A percentile compares a stretch with the other conserved stretches of the same genome.
Evolutionary conservation across 1,284 basidiomycete species (phyloP).

Genomic region (Malassezia equina): DNA sequence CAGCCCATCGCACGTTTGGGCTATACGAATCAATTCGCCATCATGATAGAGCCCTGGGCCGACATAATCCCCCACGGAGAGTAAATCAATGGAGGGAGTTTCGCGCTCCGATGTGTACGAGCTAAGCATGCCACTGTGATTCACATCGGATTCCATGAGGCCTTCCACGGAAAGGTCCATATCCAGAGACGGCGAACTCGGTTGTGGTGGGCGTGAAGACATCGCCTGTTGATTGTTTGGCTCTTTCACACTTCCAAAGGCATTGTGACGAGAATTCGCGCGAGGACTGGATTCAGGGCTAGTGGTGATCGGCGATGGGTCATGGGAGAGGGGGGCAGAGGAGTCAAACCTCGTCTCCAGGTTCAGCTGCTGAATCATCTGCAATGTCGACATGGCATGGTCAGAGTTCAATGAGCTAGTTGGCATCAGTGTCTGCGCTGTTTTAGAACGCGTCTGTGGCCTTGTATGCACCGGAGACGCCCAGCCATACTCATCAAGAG

Average conservation of each 20-base stretch:
- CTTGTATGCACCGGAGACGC: not conserved
- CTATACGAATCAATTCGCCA: conserved; percentile 35
- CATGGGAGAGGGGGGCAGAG: not conserved
- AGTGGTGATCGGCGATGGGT: not conserved
- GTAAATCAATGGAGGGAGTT: conserved; percentile 25
- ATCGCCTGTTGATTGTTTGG: too few relatives aligned
- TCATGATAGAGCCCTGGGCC: conserved; percentile 43
- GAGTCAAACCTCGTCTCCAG: not conserved
- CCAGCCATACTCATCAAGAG: not conserved
- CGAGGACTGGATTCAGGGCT: not conserved
- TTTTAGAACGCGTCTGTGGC: not conserved
- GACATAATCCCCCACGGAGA: conserved; percentile 37
- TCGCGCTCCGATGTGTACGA: not conserved
- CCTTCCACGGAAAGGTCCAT: conserved; percentile 30
- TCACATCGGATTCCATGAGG: conserved; percentile 20
- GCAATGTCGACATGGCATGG: not conserved
- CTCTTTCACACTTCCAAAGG: too few relatives aligned
- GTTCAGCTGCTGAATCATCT: not conserved
- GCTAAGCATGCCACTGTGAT: not conserved
- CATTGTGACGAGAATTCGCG: not conserved
- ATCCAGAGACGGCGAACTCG: conserved; percentile 7
- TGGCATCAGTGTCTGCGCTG: not conserved
- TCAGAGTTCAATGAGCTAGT: not conserved
- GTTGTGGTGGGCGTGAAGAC: too few relatives aligned
- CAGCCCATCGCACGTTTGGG: conserved; percentile 36